phyloP scores from a whole-genome alignment of 768 basidiomycete species.

The Rhodotorula paludigena region DNA sequence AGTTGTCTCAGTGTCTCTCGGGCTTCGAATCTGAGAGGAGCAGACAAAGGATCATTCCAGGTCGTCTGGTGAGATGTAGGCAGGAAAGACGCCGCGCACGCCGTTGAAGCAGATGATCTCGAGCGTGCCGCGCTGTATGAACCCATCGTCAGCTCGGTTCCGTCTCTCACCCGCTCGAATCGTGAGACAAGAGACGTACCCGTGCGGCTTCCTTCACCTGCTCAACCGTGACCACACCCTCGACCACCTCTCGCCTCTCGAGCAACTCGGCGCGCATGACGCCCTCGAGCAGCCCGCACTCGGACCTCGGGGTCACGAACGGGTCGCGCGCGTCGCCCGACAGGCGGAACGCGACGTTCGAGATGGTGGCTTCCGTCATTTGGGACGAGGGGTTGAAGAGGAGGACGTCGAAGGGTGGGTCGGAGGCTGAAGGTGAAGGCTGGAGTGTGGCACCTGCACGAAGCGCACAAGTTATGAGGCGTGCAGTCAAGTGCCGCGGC shows the following conservation, averaged over 20 bases:
- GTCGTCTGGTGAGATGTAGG: conserved; percentile 1
- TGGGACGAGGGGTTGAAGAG: conserved; percentile 17
- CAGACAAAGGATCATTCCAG: too few relatives aligned
- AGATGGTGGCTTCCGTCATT: conserved; percentile 31
- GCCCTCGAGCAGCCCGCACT: conserved; percentile 22
- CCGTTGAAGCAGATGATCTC: conserved; percentile 34
- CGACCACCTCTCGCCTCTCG: conserved; percentile 13
- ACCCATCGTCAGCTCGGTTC: neutral
- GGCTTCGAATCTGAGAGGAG: too few relatives aligned
- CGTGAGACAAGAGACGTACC: conserved; percentile 1
- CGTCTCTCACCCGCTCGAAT: too few relatives aligned
- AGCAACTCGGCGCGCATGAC: conserved; percentile 23
- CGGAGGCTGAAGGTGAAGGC: neutral
- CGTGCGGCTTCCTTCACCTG: neutral
- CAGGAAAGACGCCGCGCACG: conserved; percentile 23
- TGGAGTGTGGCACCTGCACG: conserved; percentile 5
- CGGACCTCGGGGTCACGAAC: conserved; percentile 8
- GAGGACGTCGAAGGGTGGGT: conserved; percentile 27
- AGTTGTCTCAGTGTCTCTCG: too few relatives aligned
- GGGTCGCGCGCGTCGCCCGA: neutral
- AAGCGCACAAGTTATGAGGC: neutral
- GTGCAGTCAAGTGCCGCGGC: neutral
- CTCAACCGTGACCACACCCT: conserved; percentile 5
- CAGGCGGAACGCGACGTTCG: conserved; percentile 31
- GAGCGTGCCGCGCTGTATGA: neutral